Conservation (phyloP, 129 eudicot genomes). For the Lactuca sativa region DNA sequence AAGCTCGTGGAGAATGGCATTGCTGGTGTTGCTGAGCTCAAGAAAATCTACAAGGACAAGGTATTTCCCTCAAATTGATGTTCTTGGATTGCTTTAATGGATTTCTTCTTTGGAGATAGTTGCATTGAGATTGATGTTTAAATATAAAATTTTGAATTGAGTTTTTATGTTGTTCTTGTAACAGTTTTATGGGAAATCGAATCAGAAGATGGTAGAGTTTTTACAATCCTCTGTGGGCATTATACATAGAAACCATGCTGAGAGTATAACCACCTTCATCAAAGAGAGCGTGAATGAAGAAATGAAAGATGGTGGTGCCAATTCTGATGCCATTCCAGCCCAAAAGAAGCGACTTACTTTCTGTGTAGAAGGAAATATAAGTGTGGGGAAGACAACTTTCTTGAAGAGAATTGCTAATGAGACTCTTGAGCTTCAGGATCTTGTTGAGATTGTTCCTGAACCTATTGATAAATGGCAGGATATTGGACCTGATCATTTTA, state of each 20-base stretch:
- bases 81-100: not conserved
- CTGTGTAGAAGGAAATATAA: slow-evolving; percentile 95
- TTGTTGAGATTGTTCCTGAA: slow-evolving; percentile 94
- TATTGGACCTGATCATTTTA: slow-evolving; percentile 86
- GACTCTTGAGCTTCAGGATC: slow-evolving; percentile 89
- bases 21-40: slow-evolving; percentile 86
- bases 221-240: slow-evolving; percentile 85
- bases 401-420: slow-evolving; percentile 91
- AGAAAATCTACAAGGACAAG: slow-evolving; percentile 81
- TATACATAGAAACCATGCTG: slow-evolving; percentile 86
- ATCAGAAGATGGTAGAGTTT: slow-evolving; percentile 80
- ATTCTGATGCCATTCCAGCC: not conserved
- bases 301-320: slow-evolving; percentile 48
- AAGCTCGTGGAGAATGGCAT: slow-evolving; percentile 83
- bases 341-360: slow-evolving; percentile 74
- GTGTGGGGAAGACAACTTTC: slow-evolving; percentile 90
- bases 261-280: slow-evolving; percentile 83
- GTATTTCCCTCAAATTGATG: slow-evolving; percentile 26
- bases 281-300: slow-evolving; percentile 92
- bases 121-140: not conserved
- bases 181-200: slow-evolving; percentile 82
- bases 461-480: slow-evolving; percentile 96
- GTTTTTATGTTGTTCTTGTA: not conserved
- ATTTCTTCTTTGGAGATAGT: no score
- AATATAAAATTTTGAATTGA: not conserved